phyloP scores from a whole-genome alignment of 805 yeast genomes.

The Nematodospora valgi region DNA sequence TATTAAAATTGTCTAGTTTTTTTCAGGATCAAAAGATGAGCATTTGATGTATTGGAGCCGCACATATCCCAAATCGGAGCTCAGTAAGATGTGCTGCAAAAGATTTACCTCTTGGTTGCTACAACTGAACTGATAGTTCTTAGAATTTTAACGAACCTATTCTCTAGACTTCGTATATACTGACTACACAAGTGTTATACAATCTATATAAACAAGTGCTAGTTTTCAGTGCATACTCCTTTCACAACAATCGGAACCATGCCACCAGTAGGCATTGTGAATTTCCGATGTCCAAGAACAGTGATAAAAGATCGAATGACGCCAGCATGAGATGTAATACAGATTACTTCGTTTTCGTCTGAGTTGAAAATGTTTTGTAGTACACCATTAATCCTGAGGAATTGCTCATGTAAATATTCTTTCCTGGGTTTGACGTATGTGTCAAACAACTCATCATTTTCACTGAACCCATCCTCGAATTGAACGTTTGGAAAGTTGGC shows the following conservation, averaged over 20 bases:
- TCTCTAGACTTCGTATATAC: too few species aligned
- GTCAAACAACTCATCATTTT: constrained; percentile 44
- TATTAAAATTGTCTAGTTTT: too few species aligned
- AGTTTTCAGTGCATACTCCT: constrained; percentile 22
- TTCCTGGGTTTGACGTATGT: constrained; percentile 19
- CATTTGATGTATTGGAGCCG: too few species aligned
- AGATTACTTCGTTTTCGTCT: constrained; percentile 31
- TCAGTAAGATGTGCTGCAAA: too few species aligned
- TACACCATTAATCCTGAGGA: constrained; percentile 42
- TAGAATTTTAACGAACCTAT: too few species aligned
- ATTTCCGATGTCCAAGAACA: constrained; percentile 49
- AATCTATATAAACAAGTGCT: too few species aligned
- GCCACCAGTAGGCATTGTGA: constrained; percentile 59
- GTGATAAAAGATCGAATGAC: constrained; percentile 51
- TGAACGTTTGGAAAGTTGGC: constrained; percentile 35
- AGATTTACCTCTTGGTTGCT: too few species aligned
- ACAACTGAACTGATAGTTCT: too few species aligned
- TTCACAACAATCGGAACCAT: constrained; percentile 53
- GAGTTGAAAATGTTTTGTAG: constrained; percentile 31
- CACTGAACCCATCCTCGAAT: constrained; percentile 40
- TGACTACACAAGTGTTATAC: too few species aligned
- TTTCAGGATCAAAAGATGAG: too few species aligned
- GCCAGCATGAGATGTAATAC: constrained; percentile 60
- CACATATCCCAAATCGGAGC: too few species aligned
- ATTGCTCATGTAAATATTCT: constrained; percentile 47